Conservation (phyloP, 2,329 filamentous ascomycete genomes). For the Zalaria sp. region DNA sequence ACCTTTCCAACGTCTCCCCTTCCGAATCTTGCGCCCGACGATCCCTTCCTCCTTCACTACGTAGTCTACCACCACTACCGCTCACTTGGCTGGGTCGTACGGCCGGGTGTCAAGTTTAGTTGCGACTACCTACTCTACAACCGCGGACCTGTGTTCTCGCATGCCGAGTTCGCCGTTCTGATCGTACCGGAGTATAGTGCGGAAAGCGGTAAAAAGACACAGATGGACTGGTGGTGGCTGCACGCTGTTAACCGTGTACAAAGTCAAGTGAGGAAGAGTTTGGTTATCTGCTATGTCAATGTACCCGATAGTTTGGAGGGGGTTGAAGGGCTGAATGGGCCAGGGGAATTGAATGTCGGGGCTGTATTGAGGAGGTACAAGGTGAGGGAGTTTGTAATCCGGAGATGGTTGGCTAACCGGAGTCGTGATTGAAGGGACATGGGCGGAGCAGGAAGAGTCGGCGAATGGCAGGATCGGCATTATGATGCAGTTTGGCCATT, state of each 20-base stretch:
- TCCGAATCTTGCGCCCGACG: slow-evolving; percentile 50
- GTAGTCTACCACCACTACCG: slow-evolving; percentile 92
- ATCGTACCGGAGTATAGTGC: slow-evolving; percentile 65
- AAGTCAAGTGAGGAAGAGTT: slow-evolving; percentile 75
- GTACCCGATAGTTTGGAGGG: slow-evolving; percentile 53
- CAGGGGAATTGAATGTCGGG: slow-evolving; percentile 40
- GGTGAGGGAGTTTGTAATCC: slow-evolving; percentile 67
- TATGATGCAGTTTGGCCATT: too few species aligned
- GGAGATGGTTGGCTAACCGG: slow-evolving; percentile 73
- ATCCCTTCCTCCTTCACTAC: slow-evolving; percentile 76
- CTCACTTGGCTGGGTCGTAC: slow-evolving; percentile 86
- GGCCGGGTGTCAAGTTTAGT: slow-evolving; percentile 86
- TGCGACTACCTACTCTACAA: slow-evolving; percentile 92
- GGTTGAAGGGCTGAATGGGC: slow-evolving; percentile 26
- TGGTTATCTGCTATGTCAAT: slow-evolving; percentile 85
- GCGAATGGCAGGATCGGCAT: too few species aligned
- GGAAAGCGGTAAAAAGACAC: slow-evolving; percentile 34
- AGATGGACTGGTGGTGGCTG: slow-evolving; percentile 61
- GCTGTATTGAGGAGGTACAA: slow-evolving; percentile 54
- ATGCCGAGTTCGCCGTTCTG: slow-evolving; percentile 83
- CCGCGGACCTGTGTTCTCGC: slow-evolving; percentile 82
- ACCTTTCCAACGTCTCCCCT: slow-evolving; percentile 14
- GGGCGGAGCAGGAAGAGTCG: neutral
- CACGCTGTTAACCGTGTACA: slow-evolving; percentile 84
- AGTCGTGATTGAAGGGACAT: slow-evolving; percentile 41